Base-by-base conservation (phyloP, 805 yeast genomes). In the Yarrowia keelungensis region DNA sequence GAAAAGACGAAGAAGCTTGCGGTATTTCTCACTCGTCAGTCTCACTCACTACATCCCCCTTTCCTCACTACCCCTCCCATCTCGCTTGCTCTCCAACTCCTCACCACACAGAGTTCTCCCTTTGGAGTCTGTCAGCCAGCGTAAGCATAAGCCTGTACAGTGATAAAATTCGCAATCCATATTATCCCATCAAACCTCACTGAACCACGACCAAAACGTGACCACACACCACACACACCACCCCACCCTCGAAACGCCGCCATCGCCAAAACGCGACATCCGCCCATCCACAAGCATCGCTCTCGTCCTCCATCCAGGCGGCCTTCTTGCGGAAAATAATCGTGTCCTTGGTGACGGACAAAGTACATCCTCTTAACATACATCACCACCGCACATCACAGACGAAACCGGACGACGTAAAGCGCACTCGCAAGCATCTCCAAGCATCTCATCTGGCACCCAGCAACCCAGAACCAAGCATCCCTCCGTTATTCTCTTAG, bases 151-250 rank as follows among this genome's bases (percentile, higher is more conserved):
- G 64, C n/a, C 39, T 56, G 64, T 41, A 45, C 50, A 59, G 51
- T 59, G 65, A 59, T 59, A 59, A 59, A 59, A 59, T 59, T 59
- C 65, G 65, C 65, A 59, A 59, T 43, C 64, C 64, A 56, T 56
- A 56, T 56, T 42, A 56, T 56, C 64, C 65, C 65, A 59, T 43
- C 65, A 59, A 43, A 43, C 65, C 50, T 43, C 65, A 59, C 47
- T 35, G 43, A 56, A 9, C 38, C 49, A 42, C 64, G 49, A 45
- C 64, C 41, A 43, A 22, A 56, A 56, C 50, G 47, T 32, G 49
- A 43, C 64, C 64, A 56, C 64, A 56, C 39, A 56, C 43, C 32
- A 53, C 61, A 54, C 38, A 47, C 36, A 41, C 32, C 32, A 26
- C 32, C 32, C 32, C 32, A 26, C 32, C 32, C 32, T 26, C 32